Conservation (phyloP, 768 basidiomycete genomes). For the Trametes meyenii region DNA sequence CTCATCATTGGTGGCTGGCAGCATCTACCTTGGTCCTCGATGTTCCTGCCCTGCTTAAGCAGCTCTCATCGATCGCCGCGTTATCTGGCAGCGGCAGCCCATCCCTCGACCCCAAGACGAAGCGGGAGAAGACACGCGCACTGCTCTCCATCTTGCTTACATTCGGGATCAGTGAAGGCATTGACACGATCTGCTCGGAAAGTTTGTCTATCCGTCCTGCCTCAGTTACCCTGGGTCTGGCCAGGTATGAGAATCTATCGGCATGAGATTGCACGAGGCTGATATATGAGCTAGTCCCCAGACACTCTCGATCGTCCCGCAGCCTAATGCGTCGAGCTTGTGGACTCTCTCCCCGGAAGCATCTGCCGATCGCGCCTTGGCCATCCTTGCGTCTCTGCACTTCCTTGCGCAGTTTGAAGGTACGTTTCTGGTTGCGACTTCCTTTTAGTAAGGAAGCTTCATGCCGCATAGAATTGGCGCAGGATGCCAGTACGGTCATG, state of each 20-base stretch:
- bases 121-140: slow-evolving; percentile 57
- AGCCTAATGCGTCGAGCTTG: slow-evolving; percentile 40
- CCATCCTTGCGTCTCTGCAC: slow-evolving; percentile 67
- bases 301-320: slow-evolving; percentile 46
- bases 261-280: background rate
- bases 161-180: slow-evolving; percentile 66
- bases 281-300: slow-evolving; percentile 35
- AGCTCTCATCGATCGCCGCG: slow-evolving; percentile 4
- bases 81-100: slow-evolving; percentile 25
- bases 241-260: background rate
- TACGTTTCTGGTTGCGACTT: slow-evolving; percentile 28
- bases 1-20: slow-evolving; percentile 6
- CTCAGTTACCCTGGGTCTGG: background rate
- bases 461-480: slow-evolving; percentile 57
- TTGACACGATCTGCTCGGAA: slow-evolving; percentile 67
- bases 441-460: background rate
- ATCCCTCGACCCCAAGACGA: slow-evolving; percentile 38
- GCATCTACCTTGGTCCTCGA: slow-evolving; percentile 37
- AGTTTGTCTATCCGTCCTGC: slow-evolving; percentile 46
- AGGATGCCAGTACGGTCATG: slow-evolving; percentile 71
- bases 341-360: slow-evolving; percentile 78
- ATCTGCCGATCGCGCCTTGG: slow-evolving; percentile 71
- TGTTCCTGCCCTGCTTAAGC: slow-evolving; percentile 29
- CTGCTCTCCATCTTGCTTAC: slow-evolving; percentile 69
- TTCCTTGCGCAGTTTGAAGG: slow-evolving; percentile 78